Percentiles rank a stretch among this genome's conserved stretches.
phyloP scores from a whole-genome alignment of 345 rosid genomes.

The Clausena lansium region DNA sequence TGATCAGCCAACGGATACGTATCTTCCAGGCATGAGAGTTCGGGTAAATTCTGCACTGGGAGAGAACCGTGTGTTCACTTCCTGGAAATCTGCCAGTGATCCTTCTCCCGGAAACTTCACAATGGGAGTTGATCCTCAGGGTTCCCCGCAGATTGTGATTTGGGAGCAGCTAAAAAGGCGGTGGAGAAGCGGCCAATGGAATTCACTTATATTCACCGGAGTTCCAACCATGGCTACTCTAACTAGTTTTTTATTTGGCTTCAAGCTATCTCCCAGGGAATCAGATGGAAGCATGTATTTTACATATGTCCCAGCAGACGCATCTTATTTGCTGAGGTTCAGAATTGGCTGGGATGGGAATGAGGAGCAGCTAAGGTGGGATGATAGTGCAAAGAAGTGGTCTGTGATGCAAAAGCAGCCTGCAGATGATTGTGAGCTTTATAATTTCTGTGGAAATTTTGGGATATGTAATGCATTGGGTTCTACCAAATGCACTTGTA shows the following conservation, averaged over 20 bases:
- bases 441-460: conserved; percentile 70
- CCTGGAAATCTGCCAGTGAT: conserved; percentile 61
- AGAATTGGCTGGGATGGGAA: conserved; percentile 42
- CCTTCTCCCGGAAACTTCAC: conserved; percentile 64
- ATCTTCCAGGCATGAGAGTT: conserved; percentile 58
- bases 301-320: conserved; percentile 43
- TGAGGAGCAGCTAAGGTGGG: conserved; percentile 61
- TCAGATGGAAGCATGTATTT: conserved; percentile 46
- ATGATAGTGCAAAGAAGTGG: conserved; percentile 39
- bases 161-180: conserved; percentile 47
- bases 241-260: conserved; percentile 48
- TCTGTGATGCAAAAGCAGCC: conserved; percentile 45
- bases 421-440: conserved; percentile 52
- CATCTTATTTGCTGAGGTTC: conserved; percentile 51
- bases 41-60: conserved; percentile 35
- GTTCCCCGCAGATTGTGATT: conserved; percentile 73
- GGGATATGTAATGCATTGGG: conserved; percentile 43
- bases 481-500: conserved; percentile 45
- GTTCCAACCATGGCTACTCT: conserved; percentile 40
- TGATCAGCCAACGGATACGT: conserved; percentile 57
- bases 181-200: conserved; percentile 93
- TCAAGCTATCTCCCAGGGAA: conserved; percentile 38
- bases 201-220: conserved; percentile 51
- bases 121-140: conserved; percentile 56
- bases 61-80: conserved; percentile 41